Base-by-base conservation (phyloP, 345 rosid genomes). In the Laguncularia racemosa region DNA sequence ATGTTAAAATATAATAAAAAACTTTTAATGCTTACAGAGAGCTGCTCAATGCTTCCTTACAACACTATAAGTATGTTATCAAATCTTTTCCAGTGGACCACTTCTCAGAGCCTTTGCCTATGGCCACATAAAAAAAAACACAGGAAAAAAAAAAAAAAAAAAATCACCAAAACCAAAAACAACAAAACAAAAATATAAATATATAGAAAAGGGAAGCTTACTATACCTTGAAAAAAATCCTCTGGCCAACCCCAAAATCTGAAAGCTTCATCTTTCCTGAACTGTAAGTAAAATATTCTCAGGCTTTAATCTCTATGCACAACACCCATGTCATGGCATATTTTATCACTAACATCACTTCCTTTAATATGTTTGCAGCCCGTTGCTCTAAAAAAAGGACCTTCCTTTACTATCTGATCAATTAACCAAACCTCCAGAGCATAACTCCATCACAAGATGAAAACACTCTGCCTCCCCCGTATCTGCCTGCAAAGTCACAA, bases 271-370 rank as follows among this genome's bases (percentile, higher is more conserved):
- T 70, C 74, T 84, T 82, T 50, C 96, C 96, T 0, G 85, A 67
- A 63, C 67, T 70, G 81, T 76, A 14, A 92, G 78, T 48, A 92
- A 96, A 63, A 92, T 75, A 57, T 89, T 92, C 78, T 92, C 96
- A 2, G 95, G 96, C 78, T 92, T 92, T 16, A 92, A 79, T 92
- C 98, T 76, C 98, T 83, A 58, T 92, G 98, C 57, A 81, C 95
- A 55, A 92, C 96, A 60, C 98, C 98, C 98, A 92, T 89, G 59
- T 89, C 96, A 48, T 92, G 96, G 66, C 96, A 92, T 92, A 92
- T 67, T 71, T 84, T 51, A 83, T 74, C 48, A 86, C 91, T 54
- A 78, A 64, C 96, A 92, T 83, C 65, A 89, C 84, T 71, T 92
- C 96, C 80, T 82, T 92, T 61, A 92, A 80, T 58, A 86, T 76